Evolutionary conservation across 768 basidiomycete genomes (phyloP).

Genomic region (Lactarius hengduanensis): DNA sequence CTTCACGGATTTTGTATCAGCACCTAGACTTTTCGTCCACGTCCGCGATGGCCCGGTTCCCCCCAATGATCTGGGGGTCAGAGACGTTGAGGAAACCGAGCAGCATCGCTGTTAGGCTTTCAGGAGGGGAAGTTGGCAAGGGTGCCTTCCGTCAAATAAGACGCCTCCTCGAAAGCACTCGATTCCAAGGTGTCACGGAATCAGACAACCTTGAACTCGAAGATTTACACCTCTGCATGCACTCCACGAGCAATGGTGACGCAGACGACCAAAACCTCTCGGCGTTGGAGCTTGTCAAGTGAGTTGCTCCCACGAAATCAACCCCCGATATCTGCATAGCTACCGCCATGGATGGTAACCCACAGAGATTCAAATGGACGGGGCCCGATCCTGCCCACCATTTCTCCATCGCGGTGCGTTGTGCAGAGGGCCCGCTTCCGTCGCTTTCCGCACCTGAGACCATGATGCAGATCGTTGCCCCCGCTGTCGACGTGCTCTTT

Average conservation of each 20-base stretch:
- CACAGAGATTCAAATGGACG: conserved; percentile 52
- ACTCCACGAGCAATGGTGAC: conserved; percentile 39
- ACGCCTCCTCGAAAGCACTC: conserved; percentile 18
- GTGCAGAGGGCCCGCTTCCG: not conserved
- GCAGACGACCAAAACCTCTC: conserved; percentile 33
- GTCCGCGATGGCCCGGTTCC: conserved; percentile 17
- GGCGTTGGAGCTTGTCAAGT: conserved; percentile 41
- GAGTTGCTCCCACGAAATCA: conserved; percentile 27
- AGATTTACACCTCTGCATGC: conserved; percentile 39
- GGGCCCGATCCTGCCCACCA: conserved; percentile 61
- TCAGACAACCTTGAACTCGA: conserved; percentile 32
- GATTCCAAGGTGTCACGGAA: conserved; percentile 2
- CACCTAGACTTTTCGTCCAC: conserved; percentile 20
- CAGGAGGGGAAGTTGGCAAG: conserved; percentile 26
- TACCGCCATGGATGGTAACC: conserved; percentile 36
- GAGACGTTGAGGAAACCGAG: conserved; percentile 13
- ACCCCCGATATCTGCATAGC: not conserved
- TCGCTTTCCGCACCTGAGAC: not conserved
- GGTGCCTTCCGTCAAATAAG: conserved; percentile 22
- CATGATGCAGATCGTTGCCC: conserved; percentile 43
- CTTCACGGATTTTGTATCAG: conserved; percentile 20
- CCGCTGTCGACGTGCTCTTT: conserved; percentile 42
- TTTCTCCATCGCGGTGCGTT: conserved; percentile 58
- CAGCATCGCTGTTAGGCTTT: conserved; percentile 18
- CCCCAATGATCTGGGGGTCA: conserved; percentile 18